Evolutionary conservation across 495 filamentous ascomycete species (phyloP), one percentile per base, ranked within the genome.

Genomic region (Xylaria flabelliformis): DNA sequence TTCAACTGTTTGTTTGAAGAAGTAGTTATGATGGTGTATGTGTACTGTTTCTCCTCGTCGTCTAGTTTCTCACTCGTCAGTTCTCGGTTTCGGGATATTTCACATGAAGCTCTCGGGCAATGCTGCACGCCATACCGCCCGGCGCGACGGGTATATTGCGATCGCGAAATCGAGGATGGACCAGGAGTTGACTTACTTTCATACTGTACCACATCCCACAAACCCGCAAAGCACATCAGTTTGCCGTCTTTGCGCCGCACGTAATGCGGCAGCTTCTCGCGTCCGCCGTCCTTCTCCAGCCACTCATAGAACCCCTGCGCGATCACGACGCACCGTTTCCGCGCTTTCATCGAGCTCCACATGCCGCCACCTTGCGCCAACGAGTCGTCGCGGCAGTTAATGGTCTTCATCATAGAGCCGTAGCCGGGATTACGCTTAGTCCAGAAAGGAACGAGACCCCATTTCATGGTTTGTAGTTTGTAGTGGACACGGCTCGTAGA

Each of bases 301-400:
- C 96, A 99, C 80, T 99, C 96, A 80, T 95, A 99, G 81, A 98
- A 99, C 3, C 96, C 96, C 80, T 97, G 90, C 17, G 91, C 93
- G 4, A 95, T 74, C 2, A 99, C 90, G 53, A 98, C 84, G 77
- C 96, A 99, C 32, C 96, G 86, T 79, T 97, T 97, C 75, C 84
- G 88, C 62, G 89, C 86, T 80, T 97, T 98, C 92, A 98, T 97
- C 17, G 85, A 88, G 34, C 87, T 91, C 96, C 96, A 99, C 90
- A 97, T 93, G 15, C 94, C 94, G 3, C 88, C 86, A 29, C 91
- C 87, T 9, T 91, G 87, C 1, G 87, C 82, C 6, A 99, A 83
- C 4, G 94, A 96, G 80, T 98, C 96, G 77, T 95, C 94, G 29
- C 96, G 91, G 80, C 94, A 97, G 80, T 99, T 99, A 78, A 98